Base-by-base conservation (phyloP, 768 basidiomycete species). In the Lentinula edodes region DNA sequence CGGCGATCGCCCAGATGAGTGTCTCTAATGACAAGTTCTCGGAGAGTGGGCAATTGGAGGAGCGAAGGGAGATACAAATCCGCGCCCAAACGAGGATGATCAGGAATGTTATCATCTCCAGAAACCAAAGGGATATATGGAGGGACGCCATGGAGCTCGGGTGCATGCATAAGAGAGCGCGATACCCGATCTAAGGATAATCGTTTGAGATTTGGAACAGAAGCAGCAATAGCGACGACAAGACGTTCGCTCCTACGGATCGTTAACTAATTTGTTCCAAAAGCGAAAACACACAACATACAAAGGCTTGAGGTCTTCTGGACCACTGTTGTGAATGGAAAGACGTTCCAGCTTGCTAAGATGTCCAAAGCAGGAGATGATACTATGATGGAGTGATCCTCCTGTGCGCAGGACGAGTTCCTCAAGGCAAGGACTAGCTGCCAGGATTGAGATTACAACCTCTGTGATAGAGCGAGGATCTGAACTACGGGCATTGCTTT, bases 1-100 rank as follows among this genome's bases (percentile, higher is more conserved):
- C 74, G 74, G 52, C 75, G 74, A 70, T 87, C 85, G 15, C 87
- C 88, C 60, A 91, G 79, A 72, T 89, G 89, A 0, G 87, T 89
- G 68, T 89, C 88, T 60, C 80, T 81, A 66, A 91, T 83, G 46
- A 78, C 78, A 64, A 91, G 85, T 64, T 79, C 80, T 34, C 76
- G 79, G 42, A 91, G 83, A 50, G 82, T 76, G 6, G 86, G 80
- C 52, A 91, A 78, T 65, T 80, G 80, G 53, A 91, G 79, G 58
- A 91, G 82, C 12, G 82, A 84, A 1, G 89, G 88, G 1, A 91
- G 80, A 18, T 76, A 78, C 55, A 90, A 83, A 43, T 83, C 80
- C 18, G 80, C 72, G 41, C 83, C 86, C 62, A 86, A 73, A 48
- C 76, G 13, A 57, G 81, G 77, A 72, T 85, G 83, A 58, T 76